These are phyloP conservation scores for Trichophaea hybrida DNA, from an alignment of 2,329 filamentous ascomycete species.

Conservation along the genomic window DNA sequence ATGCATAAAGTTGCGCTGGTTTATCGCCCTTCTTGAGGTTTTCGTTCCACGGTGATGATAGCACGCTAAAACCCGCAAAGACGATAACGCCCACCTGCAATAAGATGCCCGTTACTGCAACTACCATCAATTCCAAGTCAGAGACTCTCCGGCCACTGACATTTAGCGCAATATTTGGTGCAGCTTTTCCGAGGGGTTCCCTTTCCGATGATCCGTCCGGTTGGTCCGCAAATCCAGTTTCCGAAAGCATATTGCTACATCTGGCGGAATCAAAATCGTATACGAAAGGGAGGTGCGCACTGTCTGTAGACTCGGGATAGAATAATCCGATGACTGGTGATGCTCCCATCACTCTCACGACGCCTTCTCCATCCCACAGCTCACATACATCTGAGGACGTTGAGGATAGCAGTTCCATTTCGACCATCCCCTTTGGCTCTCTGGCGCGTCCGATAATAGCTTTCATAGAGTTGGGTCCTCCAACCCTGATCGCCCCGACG, in stretches of 20 bases:
- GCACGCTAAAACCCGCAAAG: too few relatives aligned
- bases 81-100: too few relatives aligned
- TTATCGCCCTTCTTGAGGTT: background rate
- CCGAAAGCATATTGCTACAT: too few relatives aligned
- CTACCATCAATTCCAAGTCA: too few relatives aligned
- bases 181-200: too few relatives aligned
- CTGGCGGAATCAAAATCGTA: background rate
- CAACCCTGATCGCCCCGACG: slow-evolving; percentile 36
- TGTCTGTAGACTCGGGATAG: background rate
- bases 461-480: slow-evolving; percentile 33
- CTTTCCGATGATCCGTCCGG: too few relatives aligned
- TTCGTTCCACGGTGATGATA: background rate
- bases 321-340: slow-evolving; percentile 7
- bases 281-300: background rate
- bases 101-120: too few relatives aligned
- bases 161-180: too few relatives aligned
- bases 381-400: slow-evolving; percentile 32
- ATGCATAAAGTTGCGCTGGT: slow-evolving; percentile 23
- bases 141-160: too few relatives aligned
- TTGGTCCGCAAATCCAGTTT: too few relatives aligned
- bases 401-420: slow-evolving; percentile 34
- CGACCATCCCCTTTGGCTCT: slow-evolving; percentile 29
- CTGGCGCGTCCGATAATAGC: slow-evolving; percentile 35
- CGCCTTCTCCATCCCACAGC: slow-evolving; percentile 10
- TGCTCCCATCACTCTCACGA: slow-evolving; percentile 10